Base-by-base conservation (phyloP, 306 rosid genomes). In the Senna tora region DNA sequence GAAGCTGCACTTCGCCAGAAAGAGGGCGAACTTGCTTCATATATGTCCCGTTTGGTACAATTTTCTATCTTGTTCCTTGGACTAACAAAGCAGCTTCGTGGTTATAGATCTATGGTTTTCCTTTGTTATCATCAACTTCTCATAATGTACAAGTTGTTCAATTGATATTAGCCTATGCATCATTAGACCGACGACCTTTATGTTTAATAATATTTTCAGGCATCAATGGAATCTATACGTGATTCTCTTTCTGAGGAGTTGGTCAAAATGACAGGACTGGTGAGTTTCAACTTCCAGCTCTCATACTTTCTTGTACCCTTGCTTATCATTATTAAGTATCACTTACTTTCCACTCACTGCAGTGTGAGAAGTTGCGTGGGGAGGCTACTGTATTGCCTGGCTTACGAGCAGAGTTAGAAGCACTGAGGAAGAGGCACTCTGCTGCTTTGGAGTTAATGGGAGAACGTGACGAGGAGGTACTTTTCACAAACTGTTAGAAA, bases 371-470 rank as follows among this genome's bases (percentile, higher is more conserved):
- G 87, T 80, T 95, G 74, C 86, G 90, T 51, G 82, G 81, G 53
- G 99, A 95, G 87, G 96, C 96, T 78, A 70, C 82, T 59, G 75
- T 58, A 22, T 73, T 95, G 73, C 97, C 99, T 65, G 93, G 99
- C 74, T 83, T 95, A 73, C 84, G 85, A 46, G 96, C 97, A 41
- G 99, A 92, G 89, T 79, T 95, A 75, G 99, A 95, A 67, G 88
- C 97, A 67, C 75, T 95, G 59, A 89, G 99, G 86, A 95, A 90
- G 83, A 84, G 99, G 78, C 99, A 95, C 81, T 83, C 96, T 76
- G 89, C 99, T 77, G 99, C 99, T 14, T 78, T 95, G 86, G 99
- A 95, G 84, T 87, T 95, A 80, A 95, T 95, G 99, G 99, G 99
- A 2, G 99, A 95, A 83, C 97, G 97, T 53, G 99, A 94, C 76